A percentile compares a stretch with the other conserved stretches of the same genome.
phyloP scores from a whole-genome alignment of 1,139 yeast genomes.

The Pichiaceae sp. region DNA sequence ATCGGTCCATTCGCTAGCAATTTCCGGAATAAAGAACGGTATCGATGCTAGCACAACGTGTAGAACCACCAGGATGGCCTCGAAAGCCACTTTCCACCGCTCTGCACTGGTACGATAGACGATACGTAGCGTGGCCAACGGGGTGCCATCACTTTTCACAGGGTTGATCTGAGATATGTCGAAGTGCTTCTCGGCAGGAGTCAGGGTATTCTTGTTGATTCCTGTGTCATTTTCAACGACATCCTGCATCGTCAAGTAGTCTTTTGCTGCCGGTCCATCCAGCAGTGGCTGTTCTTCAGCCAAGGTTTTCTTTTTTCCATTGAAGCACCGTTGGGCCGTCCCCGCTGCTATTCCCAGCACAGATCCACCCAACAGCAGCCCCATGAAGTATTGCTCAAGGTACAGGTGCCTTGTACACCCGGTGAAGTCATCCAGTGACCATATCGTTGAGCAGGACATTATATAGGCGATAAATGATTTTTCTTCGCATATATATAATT shows the following conservation, averaged over 20 bases:
- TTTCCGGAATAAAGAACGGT: slow-evolving; percentile 28
- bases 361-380: background rate
- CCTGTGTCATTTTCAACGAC: background rate
- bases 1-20: slow-evolving; percentile 30
- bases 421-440: slow-evolving; percentile 38
- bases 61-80: slow-evolving; percentile 37
- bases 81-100: slow-evolving; percentile 41
- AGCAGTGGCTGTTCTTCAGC: background rate
- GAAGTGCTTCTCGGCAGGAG: slow-evolving; percentile 40
- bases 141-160: slow-evolving; percentile 43
- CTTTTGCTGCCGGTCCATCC: background rate
- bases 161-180: slow-evolving; percentile 37
- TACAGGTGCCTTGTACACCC: slow-evolving; percentile 32
- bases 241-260: slow-evolving; percentile 1
- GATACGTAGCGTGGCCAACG: slow-evolving; percentile 39
- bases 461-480: background rate
- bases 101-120: slow-evolving; percentile 42
- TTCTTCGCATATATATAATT: too few species aligned
- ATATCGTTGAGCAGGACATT: slow-evolving; percentile 13
- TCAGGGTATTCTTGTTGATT: background rate
- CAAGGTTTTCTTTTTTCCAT: background rate
- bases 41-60: slow-evolving; percentile 36
- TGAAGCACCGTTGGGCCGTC: background rate
- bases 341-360: background rate
- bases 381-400: slow-evolving; percentile 24